Base-by-base conservation (phyloP, 805 yeast genomes). In the Hanseniaspora pseudoguilliermondii region DNA sequence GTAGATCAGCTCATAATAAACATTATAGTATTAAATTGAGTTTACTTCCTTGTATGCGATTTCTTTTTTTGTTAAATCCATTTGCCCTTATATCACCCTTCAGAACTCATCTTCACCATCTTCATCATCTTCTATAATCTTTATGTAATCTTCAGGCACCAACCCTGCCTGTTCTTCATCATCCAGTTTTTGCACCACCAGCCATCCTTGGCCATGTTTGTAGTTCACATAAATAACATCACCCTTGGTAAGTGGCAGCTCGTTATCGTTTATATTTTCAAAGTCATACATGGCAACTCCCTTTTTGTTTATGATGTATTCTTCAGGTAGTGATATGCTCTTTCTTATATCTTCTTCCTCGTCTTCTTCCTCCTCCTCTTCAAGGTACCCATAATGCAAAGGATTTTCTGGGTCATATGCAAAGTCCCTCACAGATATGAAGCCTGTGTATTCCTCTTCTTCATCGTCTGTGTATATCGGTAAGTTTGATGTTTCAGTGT, bases 141-240 rank as follows among this genome's bases (percentile, higher is more conserved):
- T 84, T 34, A 93, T 96, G 64, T 90, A 93, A 63, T 86, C 96
- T 64, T 90, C 95, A 1, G 98, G 98, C 6, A 93, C 95, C 52
- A 93, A 77, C 1, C 98, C 98, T 13, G 95, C 86, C 59, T 62
- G 62, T 1, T 67, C 63, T 20, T 66, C 61, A 13, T 46, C 48
- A 21, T 59, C 61, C 23, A 62, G 90, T 59, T 64, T 64, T 62
- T 80, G 82, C 0, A 97, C 97, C 52, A 93, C 97, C 3, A 93
- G 76, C 99, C 98, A 93, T 8, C 99, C 99, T 67, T 91, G 97
- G 27, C 97, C 97, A 67, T 91, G 96, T 57, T 95, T 80, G 67
- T 90, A 91, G 58, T 84, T 81, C 34, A 93, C 84, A 79, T 89
- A 83, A 2, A 93, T 80, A 15, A 80, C 68, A 69, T 93, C 97